Percentiles rank a stretch among this genome's conserved stretches.
Evolutionary conservation across 1,284 basidiomycete genomes (phyloP).

Genomic region (Puccinia polysora): DNA sequence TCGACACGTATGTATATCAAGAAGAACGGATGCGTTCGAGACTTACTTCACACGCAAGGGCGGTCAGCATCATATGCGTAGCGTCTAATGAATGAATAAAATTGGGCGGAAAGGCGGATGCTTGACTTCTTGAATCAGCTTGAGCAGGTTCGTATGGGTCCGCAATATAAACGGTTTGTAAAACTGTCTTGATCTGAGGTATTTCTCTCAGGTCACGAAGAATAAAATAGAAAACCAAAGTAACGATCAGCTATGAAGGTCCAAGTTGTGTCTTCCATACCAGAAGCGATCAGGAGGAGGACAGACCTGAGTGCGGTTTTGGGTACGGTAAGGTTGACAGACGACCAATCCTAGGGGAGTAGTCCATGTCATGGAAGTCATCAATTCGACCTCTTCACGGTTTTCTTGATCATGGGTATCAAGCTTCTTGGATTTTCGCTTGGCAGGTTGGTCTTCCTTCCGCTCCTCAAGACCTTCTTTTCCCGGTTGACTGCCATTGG

Average conservation of each 20-base stretch:
- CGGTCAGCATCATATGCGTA: slow-evolving; percentile 97
- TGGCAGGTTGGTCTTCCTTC: slow-evolving; percentile 41
- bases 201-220: background rate
- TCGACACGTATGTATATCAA: slow-evolving; percentile 39
- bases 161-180: slow-evolving; percentile 89
- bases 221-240: background rate
- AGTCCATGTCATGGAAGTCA: slow-evolving; percentile 96
- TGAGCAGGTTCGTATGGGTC: slow-evolving; percentile 76
- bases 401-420: too few species aligned
- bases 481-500: slow-evolving; percentile 6
- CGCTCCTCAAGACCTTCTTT: slow-evolving; percentile 1
- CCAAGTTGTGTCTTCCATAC: too few species aligned
- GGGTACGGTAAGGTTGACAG: slow-evolving; percentile 90
- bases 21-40: background rate
- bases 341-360: slow-evolving; percentile 89
- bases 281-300: too few species aligned
- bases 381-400: slow-evolving; percentile 81
- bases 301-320: slow-evolving; percentile 63
- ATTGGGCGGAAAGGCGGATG: slow-evolving; percentile 96
- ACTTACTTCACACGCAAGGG: slow-evolving; percentile 76
- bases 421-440: slow-evolving; percentile 49
- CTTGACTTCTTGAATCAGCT: slow-evolving; percentile 82
- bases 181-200: slow-evolving; percentile 67
- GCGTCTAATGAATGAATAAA: slow-evolving; percentile 97
- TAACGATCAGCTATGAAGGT: too few species aligned